Conservation (phyloP, 495 filamentous ascomycete species). For the Trichoderma orchidacearum region DNA sequence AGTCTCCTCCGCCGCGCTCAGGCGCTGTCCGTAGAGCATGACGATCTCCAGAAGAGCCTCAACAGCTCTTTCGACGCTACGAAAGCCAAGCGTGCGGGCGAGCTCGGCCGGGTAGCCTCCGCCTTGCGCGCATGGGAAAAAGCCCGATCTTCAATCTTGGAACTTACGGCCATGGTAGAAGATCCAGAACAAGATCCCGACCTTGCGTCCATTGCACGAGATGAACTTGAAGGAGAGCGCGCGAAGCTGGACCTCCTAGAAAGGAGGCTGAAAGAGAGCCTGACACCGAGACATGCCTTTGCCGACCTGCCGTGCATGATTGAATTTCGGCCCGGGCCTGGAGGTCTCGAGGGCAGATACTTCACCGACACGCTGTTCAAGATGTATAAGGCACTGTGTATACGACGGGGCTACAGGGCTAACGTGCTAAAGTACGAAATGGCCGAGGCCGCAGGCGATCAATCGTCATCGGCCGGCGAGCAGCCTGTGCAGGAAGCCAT, state of each 20-base stretch:
- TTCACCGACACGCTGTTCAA: slow-evolving; percentile 77
- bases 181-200: slow-evolving; percentile 14
- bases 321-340: slow-evolving; percentile 88
- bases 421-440: slow-evolving; percentile 38
- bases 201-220: slow-evolving; percentile 51
- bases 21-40: slow-evolving; percentile 22
- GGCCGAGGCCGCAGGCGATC: slow-evolving; percentile 41
- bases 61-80: slow-evolving; percentile 54
- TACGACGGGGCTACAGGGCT: slow-evolving; percentile 32
- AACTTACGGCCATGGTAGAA: slow-evolving; percentile 35
- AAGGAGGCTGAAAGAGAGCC: slow-evolving; percentile 50
- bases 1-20: slow-evolving; percentile 29
- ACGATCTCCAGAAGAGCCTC: slow-evolving; percentile 51
- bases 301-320: slow-evolving; percentile 83
- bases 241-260: slow-evolving; percentile 44
- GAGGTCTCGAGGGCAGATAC: slow-evolving; percentile 77
- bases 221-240: slow-evolving; percentile 58
- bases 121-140: slow-evolving; percentile 60
- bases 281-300: slow-evolving; percentile 85
- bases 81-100: slow-evolving; percentile 63
- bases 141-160: slow-evolving; percentile 37
- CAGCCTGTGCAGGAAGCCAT: slow-evolving; percentile 67
- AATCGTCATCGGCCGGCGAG: slow-evolving; percentile 40
- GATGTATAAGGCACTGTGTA: slow-evolving; percentile 81
- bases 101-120: slow-evolving; percentile 51